phyloP scores from a whole-genome alignment of 192 early-diverging fungal genomes.

The Funneliformis geosporum region DNA sequence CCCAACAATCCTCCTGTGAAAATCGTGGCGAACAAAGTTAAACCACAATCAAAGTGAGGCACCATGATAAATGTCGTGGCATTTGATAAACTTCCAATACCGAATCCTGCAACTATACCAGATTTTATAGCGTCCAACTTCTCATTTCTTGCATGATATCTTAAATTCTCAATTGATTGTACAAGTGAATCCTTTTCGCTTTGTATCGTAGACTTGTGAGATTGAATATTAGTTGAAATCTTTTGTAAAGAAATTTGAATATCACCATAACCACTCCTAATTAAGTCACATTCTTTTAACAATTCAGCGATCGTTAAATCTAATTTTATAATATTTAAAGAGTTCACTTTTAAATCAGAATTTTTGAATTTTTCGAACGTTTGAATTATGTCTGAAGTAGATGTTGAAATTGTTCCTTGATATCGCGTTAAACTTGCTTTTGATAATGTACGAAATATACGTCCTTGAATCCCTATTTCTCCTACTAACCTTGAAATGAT shows the following conservation, averaged over 20 bases:
- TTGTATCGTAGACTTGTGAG: background rate
- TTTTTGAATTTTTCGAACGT: background rate
- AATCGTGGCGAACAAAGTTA: background rate
- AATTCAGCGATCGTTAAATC: background rate
- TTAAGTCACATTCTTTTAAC: conserved; percentile 6
- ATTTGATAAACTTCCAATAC: background rate
- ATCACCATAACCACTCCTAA: background rate
- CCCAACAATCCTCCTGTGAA: background rate
- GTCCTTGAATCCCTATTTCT: background rate
- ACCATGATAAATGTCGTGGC: background rate
- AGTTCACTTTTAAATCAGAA: background rate
- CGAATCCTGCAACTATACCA: background rate
- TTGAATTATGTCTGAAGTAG: background rate
- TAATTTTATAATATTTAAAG: background rate
- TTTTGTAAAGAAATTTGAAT: background rate
- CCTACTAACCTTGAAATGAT: background rate
- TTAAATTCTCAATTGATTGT: background rate
- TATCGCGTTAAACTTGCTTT: background rate
- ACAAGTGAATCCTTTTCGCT: background rate
- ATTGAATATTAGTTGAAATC: background rate
- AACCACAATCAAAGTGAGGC: conserved; percentile 2
- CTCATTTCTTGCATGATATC: background rate
- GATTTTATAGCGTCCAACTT: background rate
- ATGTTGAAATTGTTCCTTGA: background rate
- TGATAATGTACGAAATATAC: background rate